A percentile compares a stretch with the other conserved stretches of the same genome.
Evolutionary conservation across 1,284 basidiomycete genomes (phyloP).

Genomic region (Exsudoporus floridanus): DNA sequence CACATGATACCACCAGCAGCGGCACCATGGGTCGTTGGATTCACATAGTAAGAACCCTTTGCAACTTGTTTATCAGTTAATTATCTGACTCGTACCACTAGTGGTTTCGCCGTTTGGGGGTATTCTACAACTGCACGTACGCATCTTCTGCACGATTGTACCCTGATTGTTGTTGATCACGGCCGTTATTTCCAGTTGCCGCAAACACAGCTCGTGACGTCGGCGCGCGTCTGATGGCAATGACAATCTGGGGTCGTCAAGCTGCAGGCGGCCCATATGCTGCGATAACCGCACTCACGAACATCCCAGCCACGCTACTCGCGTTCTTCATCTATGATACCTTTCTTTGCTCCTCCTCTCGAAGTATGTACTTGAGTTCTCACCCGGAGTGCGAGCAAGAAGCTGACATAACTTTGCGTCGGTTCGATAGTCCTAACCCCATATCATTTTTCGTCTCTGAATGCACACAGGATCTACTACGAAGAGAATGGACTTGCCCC

Average conservation of each 20-base stretch:
- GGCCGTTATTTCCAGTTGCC: slow-evolving; percentile 42
- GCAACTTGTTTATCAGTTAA: not conserved
- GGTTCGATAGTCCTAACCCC: slow-evolving; percentile 25
- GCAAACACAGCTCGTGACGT: slow-evolving; percentile 69
- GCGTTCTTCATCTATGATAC: slow-evolving; percentile 53
- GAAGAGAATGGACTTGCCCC: slow-evolving; percentile 30
- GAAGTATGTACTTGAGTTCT: slow-evolving; percentile 27
- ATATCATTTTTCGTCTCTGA: slow-evolving; percentile 23
- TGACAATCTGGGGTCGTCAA: slow-evolving; percentile 57
- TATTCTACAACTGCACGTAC: slow-evolving; percentile 52
- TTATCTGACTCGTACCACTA: slow-evolving; percentile 26
- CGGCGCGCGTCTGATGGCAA: slow-evolving; percentile 55
- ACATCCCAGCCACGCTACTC: slow-evolving; percentile 59
- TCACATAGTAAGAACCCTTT: slow-evolving; percentile 46
- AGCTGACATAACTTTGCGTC: slow-evolving; percentile 12
- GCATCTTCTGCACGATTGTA: slow-evolving; percentile 1
- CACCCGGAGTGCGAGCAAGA: not conserved
- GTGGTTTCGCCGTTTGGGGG: slow-evolving; percentile 58
- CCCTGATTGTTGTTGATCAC: not conserved
- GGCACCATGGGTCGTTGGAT: slow-evolving; percentile 52
- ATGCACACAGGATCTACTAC: slow-evolving; percentile 24
- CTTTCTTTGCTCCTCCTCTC: slow-evolving; percentile 40
- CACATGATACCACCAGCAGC: slow-evolving; percentile 52
- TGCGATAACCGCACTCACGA: slow-evolving; percentile 62
- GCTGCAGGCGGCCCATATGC: slow-evolving; percentile 60